A percentile compares a stretch with the other conserved stretches of the same genome.
Evolutionary conservation across 345 rosid genomes (phyloP).

Genomic region (Brassica juncea): DNA sequence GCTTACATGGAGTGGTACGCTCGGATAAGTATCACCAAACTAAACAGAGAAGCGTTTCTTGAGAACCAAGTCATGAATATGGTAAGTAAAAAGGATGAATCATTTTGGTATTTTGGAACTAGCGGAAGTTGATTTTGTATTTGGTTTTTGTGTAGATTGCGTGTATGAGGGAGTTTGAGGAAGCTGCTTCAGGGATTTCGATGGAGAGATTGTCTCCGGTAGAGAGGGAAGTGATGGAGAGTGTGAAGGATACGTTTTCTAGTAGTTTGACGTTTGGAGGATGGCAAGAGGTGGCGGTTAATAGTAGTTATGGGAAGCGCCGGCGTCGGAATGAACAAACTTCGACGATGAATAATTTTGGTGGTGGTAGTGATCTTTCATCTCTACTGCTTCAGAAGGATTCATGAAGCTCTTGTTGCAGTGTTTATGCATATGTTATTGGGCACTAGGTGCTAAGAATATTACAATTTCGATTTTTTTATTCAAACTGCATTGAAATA

Average conservation of each 20-base stretch:
- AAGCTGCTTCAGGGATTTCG: constrained; percentile 34
- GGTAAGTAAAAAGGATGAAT: constrained; percentile 27
- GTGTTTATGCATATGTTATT: constrained; percentile 18
- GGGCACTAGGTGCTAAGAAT: neutral
- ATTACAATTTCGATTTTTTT: neutral
- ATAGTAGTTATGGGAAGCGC: constrained; percentile 39
- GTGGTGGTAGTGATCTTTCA: constrained; percentile 33
- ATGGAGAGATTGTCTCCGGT: constrained; percentile 36
- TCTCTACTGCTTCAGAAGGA: constrained; percentile 32
- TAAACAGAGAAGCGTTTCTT: constrained; percentile 43
- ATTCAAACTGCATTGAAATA: too few species aligned
- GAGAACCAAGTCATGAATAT: constrained; percentile 45
- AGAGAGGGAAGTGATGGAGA: constrained; percentile 43
- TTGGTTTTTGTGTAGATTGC: constrained; percentile 33
- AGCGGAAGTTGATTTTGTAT: neutral
- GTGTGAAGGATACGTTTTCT: constrained; percentile 38
- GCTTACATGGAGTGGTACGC: constrained; percentile 74
- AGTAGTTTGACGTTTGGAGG: constrained; percentile 39
- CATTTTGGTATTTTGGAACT: neutral
- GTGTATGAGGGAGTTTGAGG: constrained; percentile 42
- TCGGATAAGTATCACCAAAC: constrained; percentile 49
- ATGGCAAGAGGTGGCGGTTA: constrained; percentile 41
- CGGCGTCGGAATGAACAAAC: constrained; percentile 40
- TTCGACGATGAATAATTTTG: constrained; percentile 1
- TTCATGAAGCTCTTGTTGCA: constrained; percentile 20